A percentile compares a stretch with the other conserved stretches of the same genome.
phyloP scores from a whole-genome alignment of 1,284 basidiomycete species.

The Ceraceosorus guamensis region DNA sequence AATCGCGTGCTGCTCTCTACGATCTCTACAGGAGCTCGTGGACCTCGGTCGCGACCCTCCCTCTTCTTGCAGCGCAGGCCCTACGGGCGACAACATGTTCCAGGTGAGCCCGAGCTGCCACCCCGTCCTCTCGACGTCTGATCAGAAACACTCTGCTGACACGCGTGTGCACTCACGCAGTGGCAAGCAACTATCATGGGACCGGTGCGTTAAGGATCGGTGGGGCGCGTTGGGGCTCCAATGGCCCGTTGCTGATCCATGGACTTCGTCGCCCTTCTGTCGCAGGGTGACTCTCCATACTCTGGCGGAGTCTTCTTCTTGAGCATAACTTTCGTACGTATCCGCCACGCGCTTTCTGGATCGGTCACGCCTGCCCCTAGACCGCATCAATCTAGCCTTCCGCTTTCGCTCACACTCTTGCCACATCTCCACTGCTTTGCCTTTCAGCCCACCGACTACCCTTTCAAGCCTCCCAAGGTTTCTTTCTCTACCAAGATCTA shows the following conservation, averaged over 20 bases:
- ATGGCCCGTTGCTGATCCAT: background rate
- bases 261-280: background rate
- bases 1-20: background rate
- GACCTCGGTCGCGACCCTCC: slow-evolving; percentile 48
- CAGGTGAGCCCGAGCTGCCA: slow-evolving; percentile 13
- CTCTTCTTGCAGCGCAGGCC: slow-evolving; percentile 46
- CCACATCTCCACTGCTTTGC: background rate
- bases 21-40: slow-evolving; percentile 31
- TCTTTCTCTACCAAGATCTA: slow-evolving; percentile 91
- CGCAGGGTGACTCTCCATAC: slow-evolving; percentile 83
- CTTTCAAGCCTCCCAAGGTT: slow-evolving; percentile 79
- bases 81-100: slow-evolving; percentile 49
- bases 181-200: slow-evolving; percentile 50
- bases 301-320: slow-evolving; percentile 95
- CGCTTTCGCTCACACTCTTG: background rate
- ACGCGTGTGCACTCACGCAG: slow-evolving; percentile 11
- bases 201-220: slow-evolving; percentile 20
- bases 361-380: background rate
- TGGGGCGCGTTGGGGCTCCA: background rate
- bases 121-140: background rate
- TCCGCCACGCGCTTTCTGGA: background rate
- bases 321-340: slow-evolving; percentile 62
- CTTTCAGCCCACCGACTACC: slow-evolving; percentile 45
- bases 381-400: background rate
- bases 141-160: background rate